These are phyloP conservation scores for Metschnikowia rubicola DNA, from an alignment of 805 yeast species.

Conservation along the genomic window DNA sequence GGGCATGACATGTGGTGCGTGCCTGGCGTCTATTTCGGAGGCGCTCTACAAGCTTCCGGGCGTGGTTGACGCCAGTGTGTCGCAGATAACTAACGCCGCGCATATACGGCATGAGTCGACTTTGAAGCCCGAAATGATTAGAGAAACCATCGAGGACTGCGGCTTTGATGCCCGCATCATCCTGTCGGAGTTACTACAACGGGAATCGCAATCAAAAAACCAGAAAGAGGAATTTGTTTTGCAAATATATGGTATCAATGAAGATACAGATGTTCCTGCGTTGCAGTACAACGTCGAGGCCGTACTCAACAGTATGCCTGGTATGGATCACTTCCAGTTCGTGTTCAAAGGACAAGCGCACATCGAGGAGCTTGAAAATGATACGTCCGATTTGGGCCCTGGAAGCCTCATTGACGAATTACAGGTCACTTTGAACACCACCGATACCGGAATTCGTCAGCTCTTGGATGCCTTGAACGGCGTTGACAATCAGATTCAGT, in stretches of 20 bases:
- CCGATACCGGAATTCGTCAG: constrained; percentile 57
- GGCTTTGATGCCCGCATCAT: constrained; percentile 31
- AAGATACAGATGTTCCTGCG: constrained; percentile 23
- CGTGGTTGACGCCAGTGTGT: constrained; percentile 55
- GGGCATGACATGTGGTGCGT: constrained; percentile 94
- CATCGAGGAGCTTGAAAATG: constrained; percentile 16
- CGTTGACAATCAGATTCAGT: constrained; percentile 54
- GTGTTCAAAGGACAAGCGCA: constrained; percentile 19
- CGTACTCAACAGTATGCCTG: constrained; percentile 28
- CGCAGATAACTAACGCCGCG: constrained; percentile 76
- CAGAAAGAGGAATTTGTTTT: constrained; percentile 28
- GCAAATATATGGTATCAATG: constrained; percentile 32
- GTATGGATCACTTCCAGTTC: constrained; percentile 26
- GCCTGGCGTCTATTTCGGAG: constrained; percentile 63
- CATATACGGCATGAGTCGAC: constrained; percentile 44
- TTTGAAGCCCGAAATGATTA: constrained; percentile 35
- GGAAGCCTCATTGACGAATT: constrained; percentile 32
- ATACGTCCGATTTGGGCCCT: constrained; percentile 10
- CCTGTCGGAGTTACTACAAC: constrained; percentile 5
- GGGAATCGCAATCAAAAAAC: not conserved
- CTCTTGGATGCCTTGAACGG: constrained; percentile 45
- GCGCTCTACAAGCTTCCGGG: constrained; percentile 50
- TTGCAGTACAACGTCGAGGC: constrained; percentile 43
- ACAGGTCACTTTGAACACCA: constrained; percentile 48
- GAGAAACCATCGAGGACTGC: constrained; percentile 60